phyloP scores from a whole-genome alignment of 2,329 filamentous ascomycete species.

The Talaromyces albobiverticillius region DNA sequence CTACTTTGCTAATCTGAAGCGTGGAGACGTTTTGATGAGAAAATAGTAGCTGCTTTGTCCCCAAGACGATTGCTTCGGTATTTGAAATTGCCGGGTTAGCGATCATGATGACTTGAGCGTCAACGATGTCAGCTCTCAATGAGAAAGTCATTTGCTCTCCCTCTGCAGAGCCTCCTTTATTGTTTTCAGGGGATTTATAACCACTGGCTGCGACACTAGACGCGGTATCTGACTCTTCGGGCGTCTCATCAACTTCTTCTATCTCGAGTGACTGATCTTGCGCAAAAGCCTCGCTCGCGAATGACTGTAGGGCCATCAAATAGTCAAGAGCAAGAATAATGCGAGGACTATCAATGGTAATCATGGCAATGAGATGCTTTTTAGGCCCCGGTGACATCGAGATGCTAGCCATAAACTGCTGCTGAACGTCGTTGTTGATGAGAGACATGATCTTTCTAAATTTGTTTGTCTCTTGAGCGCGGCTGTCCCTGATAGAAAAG shows the following conservation, averaged over 20 bases:
- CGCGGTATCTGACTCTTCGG: conserved; percentile 34
- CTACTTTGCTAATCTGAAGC: conserved; percentile 87
- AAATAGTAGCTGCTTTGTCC: conserved; percentile 87
- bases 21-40: conserved; percentile 93
- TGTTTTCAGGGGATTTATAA: conserved; percentile 22
- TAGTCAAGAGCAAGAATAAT: conserved; percentile 97
- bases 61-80: conserved; percentile 93
- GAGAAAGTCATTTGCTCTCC: conserved; percentile 67
- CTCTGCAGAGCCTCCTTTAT: conserved; percentile 30
- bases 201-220: conserved; percentile 29
- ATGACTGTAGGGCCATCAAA: conserved; percentile 82
- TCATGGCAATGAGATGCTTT: conserved; percentile 78
- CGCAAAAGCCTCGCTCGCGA: conserved; percentile 67
- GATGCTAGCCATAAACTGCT: conserved; percentile 97
- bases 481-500: conserved; percentile 90
- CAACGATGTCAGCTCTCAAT: conserved; percentile 89
- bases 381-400: conserved; percentile 86
- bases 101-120: conserved; percentile 94
- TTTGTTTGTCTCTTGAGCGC: conserved; percentile 86
- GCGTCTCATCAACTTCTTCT: conserved; percentile 32
- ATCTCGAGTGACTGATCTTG: conserved; percentile 47
- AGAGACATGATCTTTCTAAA: conserved; percentile 98
- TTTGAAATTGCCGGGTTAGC: conserved; percentile 86
- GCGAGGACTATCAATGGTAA: conserved; percentile 90
- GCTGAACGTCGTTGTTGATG: conserved; percentile 84